These are phyloP conservation scores for Solanum pinnatisectum DNA, from an alignment of 257 asterid species.

Conservation along the genomic window DNA sequence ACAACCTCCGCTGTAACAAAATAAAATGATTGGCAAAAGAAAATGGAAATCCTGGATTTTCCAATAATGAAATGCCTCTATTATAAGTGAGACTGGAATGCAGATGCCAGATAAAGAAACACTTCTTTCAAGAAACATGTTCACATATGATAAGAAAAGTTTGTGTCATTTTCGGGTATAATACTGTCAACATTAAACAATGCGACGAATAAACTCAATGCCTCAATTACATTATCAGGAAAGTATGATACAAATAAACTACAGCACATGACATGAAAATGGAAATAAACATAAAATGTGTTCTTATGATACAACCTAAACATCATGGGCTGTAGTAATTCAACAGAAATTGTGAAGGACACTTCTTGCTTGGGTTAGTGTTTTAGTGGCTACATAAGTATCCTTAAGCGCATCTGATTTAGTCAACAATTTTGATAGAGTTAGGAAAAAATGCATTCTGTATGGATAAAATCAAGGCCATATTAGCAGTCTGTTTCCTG, in stretches of 20 bases:
- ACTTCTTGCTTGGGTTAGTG: neutral
- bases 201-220: neutral
- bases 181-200: neutral
- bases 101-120: neutral
- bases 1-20: constrained; percentile 64
- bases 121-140: neutral
- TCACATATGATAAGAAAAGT: neutral
- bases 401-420: neutral
- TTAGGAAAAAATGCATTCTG: neutral
- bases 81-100: neutral
- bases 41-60: constrained; percentile 1
- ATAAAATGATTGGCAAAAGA: constrained; percentile 15
- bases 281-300: neutral
- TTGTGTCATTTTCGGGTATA: neutral
- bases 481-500: neutral
- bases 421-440: neutral
- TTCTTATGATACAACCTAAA: neutral
- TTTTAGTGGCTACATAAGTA: neutral
- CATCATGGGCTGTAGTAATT: neutral
- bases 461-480: neutral
- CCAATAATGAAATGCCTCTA: neutral
- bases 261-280: neutral
- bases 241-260: neutral
- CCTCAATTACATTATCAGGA: neutral
- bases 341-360: neutral